Evolutionary conservation across 2,329 filamentous ascomycete species (phyloP), one percentile per base, ranked within the genome.

Genomic region (Cordyceps cateniannulata): DNA sequence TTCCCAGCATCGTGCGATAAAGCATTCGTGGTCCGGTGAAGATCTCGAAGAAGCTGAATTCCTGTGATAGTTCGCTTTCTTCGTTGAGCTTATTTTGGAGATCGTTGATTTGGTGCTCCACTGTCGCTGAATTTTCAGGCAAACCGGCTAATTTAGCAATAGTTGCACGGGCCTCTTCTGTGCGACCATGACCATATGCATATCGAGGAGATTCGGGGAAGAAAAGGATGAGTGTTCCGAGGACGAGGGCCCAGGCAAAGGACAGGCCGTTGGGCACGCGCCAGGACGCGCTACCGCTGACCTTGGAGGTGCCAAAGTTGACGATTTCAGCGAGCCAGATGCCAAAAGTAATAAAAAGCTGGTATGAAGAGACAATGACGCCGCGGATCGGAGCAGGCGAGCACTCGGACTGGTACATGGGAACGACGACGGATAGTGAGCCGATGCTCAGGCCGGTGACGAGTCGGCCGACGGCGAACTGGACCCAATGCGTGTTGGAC

Each of bases 341-440:
- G 52, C 87, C 87, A 29, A 88, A 75, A 0, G 86, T 89, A 69
- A 89, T 86, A 70, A 88, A 83, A 3, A 89, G 79, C 75, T 89
- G 87, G 71, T 89, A 89, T 56, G 79, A 82, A 1, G 81, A 80
- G 29, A 89, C 81, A 44, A 89, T 77, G 7, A 85, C 77, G 67
- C 85, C 85, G 66, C 87, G 82, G 55, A 89, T 82, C 62, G 84
- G 81, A 63, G 84, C 79, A 0, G 87, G 87, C 3, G 83, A 82
- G 60, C 81, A 85, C 71, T 90, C 87, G 18, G 80, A 83, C 69
- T 88, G 85, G 66, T 89, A 89, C 83, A 90, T 85, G 52, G 85
- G 85, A 1, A 86, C 84, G 27, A 84, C 75, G 47, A 87, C 85
- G 6, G 83, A 86, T 0, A 89, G 76, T 22, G 82, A 79, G 29